Conservation (phyloP, 2,329 filamentous ascomycete genomes). For the Fusarium piperis region DNA sequence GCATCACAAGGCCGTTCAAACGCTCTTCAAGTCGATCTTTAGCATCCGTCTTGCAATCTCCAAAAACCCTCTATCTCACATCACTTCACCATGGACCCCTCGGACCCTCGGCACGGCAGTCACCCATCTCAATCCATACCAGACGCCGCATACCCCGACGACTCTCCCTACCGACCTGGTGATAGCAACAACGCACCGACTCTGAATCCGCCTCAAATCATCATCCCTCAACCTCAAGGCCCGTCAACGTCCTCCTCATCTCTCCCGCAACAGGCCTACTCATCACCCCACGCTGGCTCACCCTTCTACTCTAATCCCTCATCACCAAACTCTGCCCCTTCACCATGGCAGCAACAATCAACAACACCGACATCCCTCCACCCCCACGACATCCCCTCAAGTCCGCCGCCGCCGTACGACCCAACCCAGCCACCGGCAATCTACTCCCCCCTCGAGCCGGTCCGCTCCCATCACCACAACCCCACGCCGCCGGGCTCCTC, state of each 20-base stretch:
- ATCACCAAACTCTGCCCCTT: conserved; percentile 1
- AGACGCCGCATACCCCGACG: conserved; percentile 45
- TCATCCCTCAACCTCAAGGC: background rate
- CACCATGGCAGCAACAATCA: conserved; percentile 21
- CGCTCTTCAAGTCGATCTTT: background rate
- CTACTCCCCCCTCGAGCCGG: conserved; percentile 35
- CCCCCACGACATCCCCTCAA: conserved; percentile 25
- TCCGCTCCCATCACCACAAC: conserved; percentile 11
- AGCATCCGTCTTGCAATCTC: background rate
- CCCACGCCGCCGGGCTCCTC: conserved; percentile 9
- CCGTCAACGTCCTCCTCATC: conserved; percentile 16
- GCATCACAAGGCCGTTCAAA: background rate
- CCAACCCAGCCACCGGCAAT: conserved; percentile 39
- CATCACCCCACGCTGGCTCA: conserved; percentile 15
- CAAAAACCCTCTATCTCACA: background rate
- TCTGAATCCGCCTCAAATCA: conserved; percentile 11
- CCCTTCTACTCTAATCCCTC: conserved; percentile 20
- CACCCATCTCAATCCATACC: conserved; percentile 46
- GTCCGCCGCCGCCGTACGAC: conserved; percentile 44
- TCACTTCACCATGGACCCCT: conserved; percentile 30
- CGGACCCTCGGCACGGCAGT: conserved; percentile 20
- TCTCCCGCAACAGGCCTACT: conserved; percentile 14
- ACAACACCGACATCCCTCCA: background rate
- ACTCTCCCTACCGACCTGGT: conserved; percentile 41
- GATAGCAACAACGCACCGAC: conserved; percentile 4